Percentiles rank a stretch among this genome's conserved stretches.
Evolutionary conservation across 2,329 filamentous ascomycete genomes (phyloP).

Genomic region (Penicillium sp.): DNA sequence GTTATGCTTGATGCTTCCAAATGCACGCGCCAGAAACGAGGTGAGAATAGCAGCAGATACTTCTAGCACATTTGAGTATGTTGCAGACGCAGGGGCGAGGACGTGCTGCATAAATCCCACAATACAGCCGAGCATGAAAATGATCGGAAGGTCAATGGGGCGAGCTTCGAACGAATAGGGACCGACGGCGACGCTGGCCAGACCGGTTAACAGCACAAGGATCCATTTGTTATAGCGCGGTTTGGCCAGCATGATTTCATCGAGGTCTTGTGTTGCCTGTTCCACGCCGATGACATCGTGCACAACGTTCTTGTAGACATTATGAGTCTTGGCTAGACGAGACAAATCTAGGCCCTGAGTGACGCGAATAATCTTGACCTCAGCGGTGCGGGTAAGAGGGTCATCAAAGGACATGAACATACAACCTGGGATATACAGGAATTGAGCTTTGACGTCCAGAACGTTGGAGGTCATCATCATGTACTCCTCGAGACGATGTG

Average conservation of each 20-base stretch:
- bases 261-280: constrained; percentile 42
- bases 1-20: constrained; percentile 60
- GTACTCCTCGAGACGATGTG: constrained; percentile 86
- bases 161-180: constrained; percentile 77
- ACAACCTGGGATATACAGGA: constrained; percentile 84
- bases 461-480: constrained; percentile 85
- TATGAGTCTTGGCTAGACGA: constrained; percentile 42
- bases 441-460: constrained; percentile 84
- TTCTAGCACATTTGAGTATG: constrained; percentile 64
- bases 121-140: constrained; percentile 70
- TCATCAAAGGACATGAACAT: constrained; percentile 90
- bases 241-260: constrained; percentile 55
- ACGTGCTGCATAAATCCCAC: constrained; percentile 73
- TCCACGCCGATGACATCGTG: constrained; percentile 47
- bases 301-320: constrained; percentile 48
- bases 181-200: constrained; percentile 71
- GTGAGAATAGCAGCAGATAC: constrained; percentile 63
- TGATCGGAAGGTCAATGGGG: constrained; percentile 73
- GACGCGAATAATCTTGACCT: constrained; percentile 44
- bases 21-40: constrained; percentile 64
- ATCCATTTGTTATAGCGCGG: constrained; percentile 54
- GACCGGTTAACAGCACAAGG: constrained; percentile 65
- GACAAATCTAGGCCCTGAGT: constrained; percentile 44
- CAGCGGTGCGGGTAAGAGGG: constrained; percentile 43
- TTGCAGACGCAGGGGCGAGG: constrained; percentile 67